Percentiles rank a stretch among this genome's conserved stretches.
Conservation (phyloP, 2,329 filamentous ascomycete genomes). For the Atkinsonella hypoxylon region DNA sequence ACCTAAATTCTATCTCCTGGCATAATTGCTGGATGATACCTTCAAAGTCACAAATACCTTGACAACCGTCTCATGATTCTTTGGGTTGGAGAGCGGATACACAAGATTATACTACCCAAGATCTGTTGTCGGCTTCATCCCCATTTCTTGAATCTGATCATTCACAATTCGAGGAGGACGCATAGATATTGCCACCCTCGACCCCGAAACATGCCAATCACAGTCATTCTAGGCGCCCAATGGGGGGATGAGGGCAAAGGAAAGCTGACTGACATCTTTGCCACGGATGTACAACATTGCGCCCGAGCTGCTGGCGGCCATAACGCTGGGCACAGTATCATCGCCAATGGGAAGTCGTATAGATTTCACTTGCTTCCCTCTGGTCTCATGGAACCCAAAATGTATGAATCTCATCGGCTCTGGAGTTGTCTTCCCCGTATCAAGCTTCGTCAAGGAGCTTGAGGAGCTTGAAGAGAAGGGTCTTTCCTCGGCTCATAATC, state of each 20-base stretch:
- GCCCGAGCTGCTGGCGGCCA: conserved; percentile 21
- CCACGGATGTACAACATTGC: conserved; percentile 19
- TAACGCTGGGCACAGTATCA: conserved; percentile 17
- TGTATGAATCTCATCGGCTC: conserved; percentile 63
- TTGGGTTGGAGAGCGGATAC: too few species aligned
- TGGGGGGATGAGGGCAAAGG: conserved; percentile 30
- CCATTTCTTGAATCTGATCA: too few species aligned
- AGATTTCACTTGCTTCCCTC: conserved; percentile 53
- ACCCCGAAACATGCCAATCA: conserved; percentile 19
- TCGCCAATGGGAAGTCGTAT: conserved; percentile 23
- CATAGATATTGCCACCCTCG: too few species aligned
- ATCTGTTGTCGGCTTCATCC: too few species aligned
- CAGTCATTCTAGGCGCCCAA: conserved; percentile 25
- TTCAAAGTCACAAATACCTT: too few species aligned
- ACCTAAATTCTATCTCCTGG: too few species aligned
- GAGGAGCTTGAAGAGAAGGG: conserved; percentile 23
- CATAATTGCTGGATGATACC: too few species aligned
- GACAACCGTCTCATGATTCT: too few species aligned
- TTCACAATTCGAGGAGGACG: too few species aligned
- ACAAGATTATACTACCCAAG: too few species aligned
- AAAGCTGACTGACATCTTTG: conserved; percentile 24
- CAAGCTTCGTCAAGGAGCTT: conserved; percentile 30
- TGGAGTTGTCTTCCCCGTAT: conserved; percentile 50
- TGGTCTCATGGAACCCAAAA: conserved; percentile 56
- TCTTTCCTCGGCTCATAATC: conserved; percentile 18